Evolutionary conservation across 1,139 yeast species (phyloP), one percentile per base, ranked within the genome.

Genomic region (Candida sojae): DNA sequence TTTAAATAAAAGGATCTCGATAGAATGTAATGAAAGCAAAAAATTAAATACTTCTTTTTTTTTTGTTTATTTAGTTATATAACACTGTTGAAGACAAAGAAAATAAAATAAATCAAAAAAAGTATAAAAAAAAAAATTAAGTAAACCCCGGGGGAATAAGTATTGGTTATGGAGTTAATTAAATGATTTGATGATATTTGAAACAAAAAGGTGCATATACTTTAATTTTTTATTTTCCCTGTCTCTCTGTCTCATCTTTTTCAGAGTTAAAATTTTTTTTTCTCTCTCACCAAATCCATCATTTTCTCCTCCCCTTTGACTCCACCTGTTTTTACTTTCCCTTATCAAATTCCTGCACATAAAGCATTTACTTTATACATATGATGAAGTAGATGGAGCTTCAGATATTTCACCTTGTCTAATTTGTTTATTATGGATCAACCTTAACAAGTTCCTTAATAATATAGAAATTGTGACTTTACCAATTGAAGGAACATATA

Each of bases 401-500:
- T 34, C 44, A 4, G 43, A 26, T 4, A 17, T 21, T 43, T 43
- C 43, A 43, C 57, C 39, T 44, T 55, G 49, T 56, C 72, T 62
- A 37, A 66, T 65, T 46, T 59, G 49, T 55, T 77, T 79, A 67
- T 90, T 91, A 44, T 86, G 84, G 56, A 88, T 82, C 54, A 93
- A 74, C 55, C 99, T 80, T 48, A 93, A 69, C 67, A 93, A 75
- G 64, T 93, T 93, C 65, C 99, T 82, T 64, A 93, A 73, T 45
- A 93, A 73, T 97, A 93, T 93, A 47, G 96, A 81, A 53, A 93
- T 92, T 34, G 99, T 93, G 26, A 93, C 98, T 67, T 93, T 93
- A 12, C 99, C 99, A 35, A 92, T 90, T 57, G 91, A 86, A 23
- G 99, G 99, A 30, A 93, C 97, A 61, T 92, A 93, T 44, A 93